Conservation (phyloP, 768 basidiomycete species). For the Cyathus striatus region DNA sequence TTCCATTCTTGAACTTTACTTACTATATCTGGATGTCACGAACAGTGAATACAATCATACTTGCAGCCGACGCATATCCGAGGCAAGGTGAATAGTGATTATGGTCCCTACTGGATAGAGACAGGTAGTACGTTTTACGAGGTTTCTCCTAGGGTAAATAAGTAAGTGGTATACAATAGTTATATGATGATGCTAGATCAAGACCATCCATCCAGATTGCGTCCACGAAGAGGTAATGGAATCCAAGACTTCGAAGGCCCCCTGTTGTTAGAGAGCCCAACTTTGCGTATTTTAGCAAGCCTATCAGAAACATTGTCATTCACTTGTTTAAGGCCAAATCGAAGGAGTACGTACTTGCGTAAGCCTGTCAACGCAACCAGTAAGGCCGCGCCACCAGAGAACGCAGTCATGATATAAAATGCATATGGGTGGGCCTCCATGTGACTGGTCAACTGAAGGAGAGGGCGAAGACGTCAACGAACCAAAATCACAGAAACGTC, state of each 20-base stretch:
- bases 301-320: slow-evolving; percentile 14
- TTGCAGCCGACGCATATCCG: too few relatives aligned
- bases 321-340: slow-evolving; percentile 4
- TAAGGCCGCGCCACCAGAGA: slow-evolving; percentile 53
- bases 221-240: slow-evolving; percentile 39
- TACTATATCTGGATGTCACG: too few relatives aligned
- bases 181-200: slow-evolving; percentile 10
- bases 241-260: slow-evolving; percentile 31
- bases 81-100: too few relatives aligned
- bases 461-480: not conserved
- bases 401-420: slow-evolving; percentile 60
- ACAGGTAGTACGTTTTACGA: too few relatives aligned
- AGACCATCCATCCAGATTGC: slow-evolving; percentile 37
- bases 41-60: too few relatives aligned
- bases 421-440: slow-evolving; percentile 71
- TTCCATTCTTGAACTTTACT: too few relatives aligned
- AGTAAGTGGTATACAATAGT: not conserved
- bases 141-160: too few relatives aligned
- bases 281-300: slow-evolving; percentile 40
- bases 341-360: slow-evolving; percentile 39
- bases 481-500: not conserved
- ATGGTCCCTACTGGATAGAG: too few relatives aligned
- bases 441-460: slow-evolving; percentile 70
- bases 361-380: slow-evolving; percentile 64
- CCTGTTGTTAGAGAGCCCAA: slow-evolving; percentile 34